phyloP scores from a whole-genome alignment of 2,329 filamentous ascomycete species.

The Epichloe amarillans region DNA sequence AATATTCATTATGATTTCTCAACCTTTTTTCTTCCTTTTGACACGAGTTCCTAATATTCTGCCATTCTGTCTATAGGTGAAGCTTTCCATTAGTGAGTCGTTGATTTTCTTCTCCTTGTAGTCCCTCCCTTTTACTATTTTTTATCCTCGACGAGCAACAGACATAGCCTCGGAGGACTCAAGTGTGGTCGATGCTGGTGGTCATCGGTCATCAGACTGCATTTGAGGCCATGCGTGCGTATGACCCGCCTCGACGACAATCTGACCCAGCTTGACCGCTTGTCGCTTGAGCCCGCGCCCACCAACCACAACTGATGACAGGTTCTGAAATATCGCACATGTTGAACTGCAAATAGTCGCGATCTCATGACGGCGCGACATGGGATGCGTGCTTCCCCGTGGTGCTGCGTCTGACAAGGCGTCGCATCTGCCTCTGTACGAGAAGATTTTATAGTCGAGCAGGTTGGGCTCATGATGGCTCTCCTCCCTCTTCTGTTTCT shows the following conservation, averaged over 20 bases:
- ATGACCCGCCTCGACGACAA: not conserved
- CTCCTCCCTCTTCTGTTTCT: too few species aligned
- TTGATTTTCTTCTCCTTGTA: too few species aligned
- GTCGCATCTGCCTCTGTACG: too few species aligned
- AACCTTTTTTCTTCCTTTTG: not conserved
- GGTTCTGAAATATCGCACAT: not conserved
- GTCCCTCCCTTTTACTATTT: not conserved
- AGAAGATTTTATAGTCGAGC: too few species aligned
- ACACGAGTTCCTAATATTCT: not conserved
- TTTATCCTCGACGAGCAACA: not conserved
- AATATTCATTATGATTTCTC: constrained; percentile 1
- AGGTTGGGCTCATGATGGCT: too few species aligned
- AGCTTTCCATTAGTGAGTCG: too few species aligned
- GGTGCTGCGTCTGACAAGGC: too few species aligned
- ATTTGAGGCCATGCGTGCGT: not conserved
- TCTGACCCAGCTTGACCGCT: not conserved
- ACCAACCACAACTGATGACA: not conserved
- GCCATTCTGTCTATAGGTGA: too few species aligned
- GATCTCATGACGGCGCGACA: too few species aligned
- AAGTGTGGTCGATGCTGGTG: not conserved
- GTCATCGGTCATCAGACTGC: not conserved
- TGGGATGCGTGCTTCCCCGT: too few species aligned
- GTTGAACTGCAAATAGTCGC: too few species aligned
- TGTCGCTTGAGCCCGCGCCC: not conserved
- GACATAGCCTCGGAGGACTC: not conserved